Evolutionary conservation across 345 rosid species (phyloP), one percentile per base, ranked within the genome.

Genomic region (Geranium rotundifolium): DNA sequence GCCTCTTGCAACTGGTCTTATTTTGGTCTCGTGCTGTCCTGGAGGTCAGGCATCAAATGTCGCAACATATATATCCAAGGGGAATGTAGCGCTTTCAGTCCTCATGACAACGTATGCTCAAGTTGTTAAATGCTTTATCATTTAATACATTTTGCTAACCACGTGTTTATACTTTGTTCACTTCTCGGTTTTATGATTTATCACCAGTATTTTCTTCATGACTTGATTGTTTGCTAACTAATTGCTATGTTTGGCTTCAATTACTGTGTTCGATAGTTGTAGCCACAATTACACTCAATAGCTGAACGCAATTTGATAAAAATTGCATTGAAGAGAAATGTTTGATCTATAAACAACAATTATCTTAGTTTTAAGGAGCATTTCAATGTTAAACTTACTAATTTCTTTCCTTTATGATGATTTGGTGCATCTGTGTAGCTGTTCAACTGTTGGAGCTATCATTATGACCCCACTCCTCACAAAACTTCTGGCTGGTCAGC

Each of bases 31-130:
- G 19, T 92, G 98, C 81, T 92, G 98, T 76, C 96, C 98, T 54
- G 96, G 95, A 63, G 98, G 96, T 69, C 96, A 92, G 77, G 96
- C 98, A 8, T 92, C 96, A 6, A 92, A 92, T 65, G 96, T 92
- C 70, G 96, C 98, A 20, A 92, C 96, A 56, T 92, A 85, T 71
- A 92, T 92, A 70, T 92, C 98, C 4, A 92, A 85, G 66, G 98
- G 98, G 63, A 89, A 92, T 65, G 96, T 89, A 18, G 99, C 97
- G 4, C 96, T 93, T 66, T 93, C 97, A 20, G 99, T 93, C 60
- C 97, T 93, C 46, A 93, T 93, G 99, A 93, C 97, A 64, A 93
- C 96, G 99, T 93, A 82, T 67, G 80, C 70, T 49, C 57, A 52
- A 46, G 17, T 17, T 60, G 4, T 63, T 30, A 31, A 23, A 23